Percentiles rank a stretch among this genome's conserved stretches.
Evolutionary conservation across 2,329 filamentous ascomycete species (phyloP).

Genomic region (Colletotrichum godetiae): DNA sequence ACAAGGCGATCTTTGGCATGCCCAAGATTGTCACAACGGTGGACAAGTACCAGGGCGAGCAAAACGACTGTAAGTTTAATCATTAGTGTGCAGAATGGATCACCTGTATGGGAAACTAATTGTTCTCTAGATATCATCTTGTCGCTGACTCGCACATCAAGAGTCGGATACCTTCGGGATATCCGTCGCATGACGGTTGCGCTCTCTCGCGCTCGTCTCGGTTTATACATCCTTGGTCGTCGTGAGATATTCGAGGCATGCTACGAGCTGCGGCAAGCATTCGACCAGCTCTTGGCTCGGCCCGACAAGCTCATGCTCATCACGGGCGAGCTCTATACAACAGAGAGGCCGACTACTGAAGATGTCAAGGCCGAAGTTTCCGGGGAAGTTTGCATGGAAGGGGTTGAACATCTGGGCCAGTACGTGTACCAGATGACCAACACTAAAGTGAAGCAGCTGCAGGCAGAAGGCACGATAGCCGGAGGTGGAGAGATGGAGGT

Average conservation of each 20-base stretch:
- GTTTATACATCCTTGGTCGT: conserved; percentile 91
- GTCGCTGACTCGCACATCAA: conserved; percentile 88
- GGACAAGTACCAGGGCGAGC: conserved; percentile 98
- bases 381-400: conserved; percentile 80
- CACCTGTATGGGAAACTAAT: conserved; percentile 37
- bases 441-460: conserved; percentile 63
- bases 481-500: conserved; percentile 40
- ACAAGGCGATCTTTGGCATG: conserved; percentile 86
- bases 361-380: conserved; percentile 61
- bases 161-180: conserved; percentile 92
- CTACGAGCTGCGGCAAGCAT: conserved; percentile 88
- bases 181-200: conserved; percentile 94
- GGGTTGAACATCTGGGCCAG: conserved; percentile 92
- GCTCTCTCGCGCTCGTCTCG: conserved; percentile 89
- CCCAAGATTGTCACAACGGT: conserved; percentile 93
- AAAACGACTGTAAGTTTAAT: conserved; percentile 88
- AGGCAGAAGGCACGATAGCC: conserved; percentile 45
- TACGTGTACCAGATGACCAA: conserved; percentile 98
- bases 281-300: conserved; percentile 80
- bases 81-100: neutral
- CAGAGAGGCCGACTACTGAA: conserved; percentile 62
- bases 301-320: conserved; percentile 85
- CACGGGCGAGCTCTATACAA: conserved; percentile 88
- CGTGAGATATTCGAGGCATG: conserved; percentile 89
- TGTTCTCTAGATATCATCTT: conserved; percentile 84